Evolutionary conservation across 2,329 filamentous ascomycete species (phyloP).

Genomic region (Phaeosphaeria sp.): DNA sequence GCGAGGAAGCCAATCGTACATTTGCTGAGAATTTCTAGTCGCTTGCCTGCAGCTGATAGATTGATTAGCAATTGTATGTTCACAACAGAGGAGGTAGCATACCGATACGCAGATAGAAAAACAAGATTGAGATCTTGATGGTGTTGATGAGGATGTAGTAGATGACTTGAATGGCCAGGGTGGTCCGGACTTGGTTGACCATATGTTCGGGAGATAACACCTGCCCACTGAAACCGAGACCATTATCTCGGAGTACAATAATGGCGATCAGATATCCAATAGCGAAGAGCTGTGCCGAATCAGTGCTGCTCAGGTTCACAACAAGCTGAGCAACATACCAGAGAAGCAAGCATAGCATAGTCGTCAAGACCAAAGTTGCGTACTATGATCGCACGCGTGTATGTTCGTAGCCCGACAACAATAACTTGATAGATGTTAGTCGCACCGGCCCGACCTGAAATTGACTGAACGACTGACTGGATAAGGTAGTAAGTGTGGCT

Average conservation of each 20-base stretch:
- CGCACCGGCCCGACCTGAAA: not conserved
- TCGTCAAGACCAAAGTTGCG: slow-evolving; percentile 39
- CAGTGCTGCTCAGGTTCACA: not conserved
- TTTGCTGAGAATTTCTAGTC: slow-evolving; percentile 28
- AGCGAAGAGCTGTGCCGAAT: slow-evolving; percentile 23
- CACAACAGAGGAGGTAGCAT: too few species aligned
- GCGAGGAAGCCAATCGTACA: slow-evolving; percentile 34
- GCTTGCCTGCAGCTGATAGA: slow-evolving; percentile 26
- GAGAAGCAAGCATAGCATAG: slow-evolving; percentile 32
- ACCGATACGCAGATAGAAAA: slow-evolving; percentile 46
- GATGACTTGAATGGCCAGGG: slow-evolving; percentile 39
- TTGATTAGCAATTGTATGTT: not conserved
- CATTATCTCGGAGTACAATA: slow-evolving; percentile 26
- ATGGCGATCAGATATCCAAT: slow-evolving; percentile 34
- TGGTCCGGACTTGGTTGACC: slow-evolving; percentile 25
- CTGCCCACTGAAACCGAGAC: slow-evolving; percentile 32
- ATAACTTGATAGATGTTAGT: slow-evolving; percentile 23
- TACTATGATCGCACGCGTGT: slow-evolving; percentile 26
- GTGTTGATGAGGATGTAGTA: slow-evolving; percentile 37
- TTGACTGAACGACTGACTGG: slow-evolving; percentile 14
- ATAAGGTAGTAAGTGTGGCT: slow-evolving; percentile 28
- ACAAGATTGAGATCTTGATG: slow-evolving; percentile 45
- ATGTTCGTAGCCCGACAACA: slow-evolving; percentile 31
- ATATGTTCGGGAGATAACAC: slow-evolving; percentile 25
- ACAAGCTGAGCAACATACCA: slow-evolving; percentile 21